phyloP scores from a whole-genome alignment of 306 rosid genomes.

The Acacia crassicarpa region DNA sequence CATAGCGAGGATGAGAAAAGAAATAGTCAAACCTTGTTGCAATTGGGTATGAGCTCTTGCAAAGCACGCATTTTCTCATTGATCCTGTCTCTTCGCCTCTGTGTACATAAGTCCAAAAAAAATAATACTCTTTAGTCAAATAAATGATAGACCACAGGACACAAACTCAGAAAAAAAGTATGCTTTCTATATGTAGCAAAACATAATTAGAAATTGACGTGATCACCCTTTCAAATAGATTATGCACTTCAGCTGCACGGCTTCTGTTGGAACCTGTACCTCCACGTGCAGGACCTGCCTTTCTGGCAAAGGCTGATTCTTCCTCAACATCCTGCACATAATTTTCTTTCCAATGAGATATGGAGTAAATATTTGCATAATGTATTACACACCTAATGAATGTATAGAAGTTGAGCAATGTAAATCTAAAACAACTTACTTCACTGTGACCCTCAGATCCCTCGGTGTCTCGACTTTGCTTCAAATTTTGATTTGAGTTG shows the following conservation, averaged over 20 bases:
- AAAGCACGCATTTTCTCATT: slow-evolving; percentile 96
- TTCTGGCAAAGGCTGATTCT: slow-evolving; percentile 69
- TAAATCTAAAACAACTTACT: slow-evolving; percentile 44
- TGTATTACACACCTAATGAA: too few relatives aligned
- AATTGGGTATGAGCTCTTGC: slow-evolving; percentile 95
- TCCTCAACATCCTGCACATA: slow-evolving; percentile 72
- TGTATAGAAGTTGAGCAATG: too few relatives aligned
- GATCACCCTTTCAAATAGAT: slow-evolving; percentile 95
- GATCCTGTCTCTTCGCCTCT: slow-evolving; percentile 95
- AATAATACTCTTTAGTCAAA: too few relatives aligned
- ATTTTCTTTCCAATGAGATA: too few relatives aligned
- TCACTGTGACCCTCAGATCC: slow-evolving; percentile 93
- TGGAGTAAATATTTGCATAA: too few relatives aligned
- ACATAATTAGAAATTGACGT: not conserved
- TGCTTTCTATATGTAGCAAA: too few relatives aligned
- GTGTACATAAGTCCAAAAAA: slow-evolving; percentile 10
- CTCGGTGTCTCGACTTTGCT: slow-evolving; percentile 68
- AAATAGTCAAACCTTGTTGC: slow-evolving; percentile 67
- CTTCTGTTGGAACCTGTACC: slow-evolving; percentile 71
- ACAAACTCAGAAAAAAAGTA: not conserved
- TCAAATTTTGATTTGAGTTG: slow-evolving; percentile 46
- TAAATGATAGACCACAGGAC: not conserved
- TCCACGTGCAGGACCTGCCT: slow-evolving; percentile 43
- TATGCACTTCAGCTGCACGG: slow-evolving; percentile 98
- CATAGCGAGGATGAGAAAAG: too few relatives aligned